These are phyloP conservation scores for Entonaema liquescens DNA, from an alignment of 495 filamentous ascomycete species.

Conservation along the genomic window DNA sequence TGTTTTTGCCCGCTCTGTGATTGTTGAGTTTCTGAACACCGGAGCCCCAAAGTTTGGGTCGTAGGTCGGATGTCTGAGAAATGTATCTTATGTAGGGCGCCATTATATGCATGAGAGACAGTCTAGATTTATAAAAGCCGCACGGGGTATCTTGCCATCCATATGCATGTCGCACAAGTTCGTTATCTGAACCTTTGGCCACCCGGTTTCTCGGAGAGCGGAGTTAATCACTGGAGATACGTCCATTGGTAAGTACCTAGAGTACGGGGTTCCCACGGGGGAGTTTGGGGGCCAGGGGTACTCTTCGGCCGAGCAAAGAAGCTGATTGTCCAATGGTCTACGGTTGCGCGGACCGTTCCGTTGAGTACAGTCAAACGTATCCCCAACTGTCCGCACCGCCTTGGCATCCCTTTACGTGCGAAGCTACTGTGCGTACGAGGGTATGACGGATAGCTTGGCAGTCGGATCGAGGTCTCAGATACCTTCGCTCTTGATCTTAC, in stretches of 20 bases:
- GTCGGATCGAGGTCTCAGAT: slow-evolving; percentile 31
- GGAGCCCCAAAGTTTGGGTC: slow-evolving; percentile 7
- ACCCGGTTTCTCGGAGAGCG: slow-evolving; percentile 30
- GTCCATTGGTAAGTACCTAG: slow-evolving; percentile 10
- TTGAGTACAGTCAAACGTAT: slow-evolving; percentile 19
- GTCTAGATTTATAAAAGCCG: slow-evolving; percentile 31
- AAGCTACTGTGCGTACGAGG: slow-evolving; percentile 32
- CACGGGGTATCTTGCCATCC: slow-evolving; percentile 30
- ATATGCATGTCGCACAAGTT: slow-evolving; percentile 28
- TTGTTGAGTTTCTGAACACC: slow-evolving; percentile 6
- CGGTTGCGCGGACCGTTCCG: slow-evolving; percentile 28
- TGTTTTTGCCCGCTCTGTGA: slow-evolving; percentile 1
- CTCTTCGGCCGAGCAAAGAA: slow-evolving; percentile 6
- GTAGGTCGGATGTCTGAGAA: not conserved
- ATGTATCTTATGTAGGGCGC: not conserved
- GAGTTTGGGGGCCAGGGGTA: not conserved
- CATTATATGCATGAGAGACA: slow-evolving; percentile 32
- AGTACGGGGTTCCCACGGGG: slow-evolving; percentile 34
- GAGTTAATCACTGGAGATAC: slow-evolving; percentile 29
- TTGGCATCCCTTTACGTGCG: slow-evolving; percentile 25
- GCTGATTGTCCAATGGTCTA: not conserved
- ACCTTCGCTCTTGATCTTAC: slow-evolving; percentile 15
- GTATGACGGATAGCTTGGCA: slow-evolving; percentile 33
- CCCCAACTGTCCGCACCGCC: slow-evolving; percentile 5
- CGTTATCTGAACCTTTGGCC: slow-evolving; percentile 24